A percentile compares a stretch with the other conserved stretches of the same genome.
Conservation (phyloP, 208 protist genomes). For the Leishmania amazonensis region DNA sequence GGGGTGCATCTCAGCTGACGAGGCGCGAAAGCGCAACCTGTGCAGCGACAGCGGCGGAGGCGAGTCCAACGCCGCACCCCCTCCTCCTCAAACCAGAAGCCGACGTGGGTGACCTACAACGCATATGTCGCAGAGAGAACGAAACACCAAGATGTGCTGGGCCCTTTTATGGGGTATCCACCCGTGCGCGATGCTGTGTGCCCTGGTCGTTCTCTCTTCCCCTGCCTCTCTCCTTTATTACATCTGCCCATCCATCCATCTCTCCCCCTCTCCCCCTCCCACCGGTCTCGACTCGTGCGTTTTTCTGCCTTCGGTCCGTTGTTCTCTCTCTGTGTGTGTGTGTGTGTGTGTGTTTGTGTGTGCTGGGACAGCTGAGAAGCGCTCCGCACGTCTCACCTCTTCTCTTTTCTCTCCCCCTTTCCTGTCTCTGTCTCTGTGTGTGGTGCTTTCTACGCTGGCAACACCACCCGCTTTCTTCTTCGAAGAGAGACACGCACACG, state of each 20-base stretch:
- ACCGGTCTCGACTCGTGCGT: not conserved
- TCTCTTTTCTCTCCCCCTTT: not conserved
- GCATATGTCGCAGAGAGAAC: not conserved
- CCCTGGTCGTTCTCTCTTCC: not conserved
- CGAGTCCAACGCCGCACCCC: not conserved
- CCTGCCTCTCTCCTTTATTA: not conserved
- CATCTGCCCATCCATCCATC: not conserved
- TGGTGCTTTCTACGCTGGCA: not conserved
- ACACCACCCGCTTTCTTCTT: not conserved
- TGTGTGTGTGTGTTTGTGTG: not conserved
- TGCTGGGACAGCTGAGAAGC: conserved; percentile 10
- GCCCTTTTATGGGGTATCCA: not conserved
- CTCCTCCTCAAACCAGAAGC: not conserved
- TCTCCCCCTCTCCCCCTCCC: not conserved
- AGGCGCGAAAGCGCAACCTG: not conserved
- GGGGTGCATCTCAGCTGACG: not conserved
- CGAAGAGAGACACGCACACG: not conserved
- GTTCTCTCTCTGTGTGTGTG: not conserved
- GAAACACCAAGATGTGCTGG: not conserved
- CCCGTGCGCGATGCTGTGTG: not conserved
- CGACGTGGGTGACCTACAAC: not conserved
- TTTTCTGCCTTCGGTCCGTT: not conserved
- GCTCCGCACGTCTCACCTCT: conserved; percentile 1
- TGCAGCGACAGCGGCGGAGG: not conserved
- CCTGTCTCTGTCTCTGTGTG: not conserved